phyloP scores from a whole-genome alignment of 768 basidiomycete genomes.

The Tricholoma hemisulphureum region DNA sequence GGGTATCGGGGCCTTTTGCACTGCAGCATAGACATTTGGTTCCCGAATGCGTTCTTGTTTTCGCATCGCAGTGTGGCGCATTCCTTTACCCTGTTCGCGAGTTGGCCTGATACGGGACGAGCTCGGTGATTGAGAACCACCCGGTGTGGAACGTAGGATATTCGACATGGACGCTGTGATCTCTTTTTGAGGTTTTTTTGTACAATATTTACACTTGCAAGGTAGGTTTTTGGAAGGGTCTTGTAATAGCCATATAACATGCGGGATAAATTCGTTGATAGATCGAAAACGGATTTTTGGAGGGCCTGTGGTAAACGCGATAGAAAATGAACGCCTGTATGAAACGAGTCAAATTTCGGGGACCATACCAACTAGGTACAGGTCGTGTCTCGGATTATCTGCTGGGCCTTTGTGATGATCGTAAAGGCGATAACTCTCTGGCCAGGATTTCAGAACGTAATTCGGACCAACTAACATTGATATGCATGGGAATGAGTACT shows the following conservation, averaged over 20 bases:
- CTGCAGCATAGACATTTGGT: slow-evolving; percentile 38
- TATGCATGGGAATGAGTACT: slow-evolving; percentile 1
- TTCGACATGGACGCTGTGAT: slow-evolving; percentile 59
- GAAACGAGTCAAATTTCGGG: not conserved
- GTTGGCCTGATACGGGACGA: slow-evolving; percentile 20
- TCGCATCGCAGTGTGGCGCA: slow-evolving; percentile 24
- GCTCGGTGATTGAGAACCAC: slow-evolving; percentile 22
- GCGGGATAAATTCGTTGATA: slow-evolving; percentile 81
- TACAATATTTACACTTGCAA: slow-evolving; percentile 79
- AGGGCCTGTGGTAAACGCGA: slow-evolving; percentile 37
- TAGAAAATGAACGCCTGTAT: not conserved
- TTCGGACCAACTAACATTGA: slow-evolving; percentile 44
- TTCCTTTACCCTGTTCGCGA: slow-evolving; percentile 18
- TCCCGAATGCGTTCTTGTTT: slow-evolving; percentile 22
- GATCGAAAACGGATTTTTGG: slow-evolving; percentile 65
- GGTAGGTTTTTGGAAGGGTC: slow-evolving; percentile 46
- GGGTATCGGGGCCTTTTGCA: slow-evolving; percentile 35
- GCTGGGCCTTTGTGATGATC: slow-evolving; percentile 71
- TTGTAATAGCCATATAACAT: slow-evolving; percentile 74
- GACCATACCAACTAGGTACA: slow-evolving; percentile 71
- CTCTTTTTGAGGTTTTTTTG: slow-evolving; percentile 64
- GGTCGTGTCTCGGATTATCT: slow-evolving; percentile 60
- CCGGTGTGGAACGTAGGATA: slow-evolving; percentile 27
- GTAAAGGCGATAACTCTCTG: slow-evolving; percentile 65
- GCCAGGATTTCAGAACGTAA: slow-evolving; percentile 67